Conservation (phyloP, 2,329 filamentous ascomycete species). For the Karstenula rhodostoma region DNA sequence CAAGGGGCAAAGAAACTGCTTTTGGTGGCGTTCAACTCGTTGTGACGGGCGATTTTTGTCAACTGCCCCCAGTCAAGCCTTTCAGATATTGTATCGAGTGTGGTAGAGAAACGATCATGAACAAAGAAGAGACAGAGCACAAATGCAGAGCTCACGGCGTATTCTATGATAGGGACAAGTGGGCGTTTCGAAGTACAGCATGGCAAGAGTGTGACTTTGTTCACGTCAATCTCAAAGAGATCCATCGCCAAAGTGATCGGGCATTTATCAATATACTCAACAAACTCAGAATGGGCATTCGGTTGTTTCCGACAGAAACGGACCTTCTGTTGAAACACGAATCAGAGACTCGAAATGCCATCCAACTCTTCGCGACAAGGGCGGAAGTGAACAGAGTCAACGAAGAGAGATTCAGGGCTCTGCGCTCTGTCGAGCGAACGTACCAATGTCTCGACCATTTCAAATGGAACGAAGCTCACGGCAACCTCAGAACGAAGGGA, state of each 20-base stretch:
- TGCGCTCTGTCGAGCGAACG: slow-evolving; percentile 30
- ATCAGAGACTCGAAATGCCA: slow-evolving; percentile 53
- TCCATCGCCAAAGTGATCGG: slow-evolving; percentile 66
- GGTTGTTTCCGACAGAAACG: slow-evolving; percentile 49
- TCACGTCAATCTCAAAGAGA: slow-evolving; percentile 61
- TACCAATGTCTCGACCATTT: slow-evolving; percentile 55
- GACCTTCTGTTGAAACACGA: slow-evolving; percentile 57
- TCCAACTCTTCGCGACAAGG: slow-evolving; percentile 56
- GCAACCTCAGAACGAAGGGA: slow-evolving; percentile 25
- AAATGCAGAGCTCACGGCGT: slow-evolving; percentile 39
- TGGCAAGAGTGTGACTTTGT: slow-evolving; percentile 65
- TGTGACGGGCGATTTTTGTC: slow-evolving; percentile 62
- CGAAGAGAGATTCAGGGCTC: slow-evolving; percentile 41
- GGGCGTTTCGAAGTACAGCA: slow-evolving; percentile 65
- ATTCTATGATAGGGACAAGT: slow-evolving; percentile 62
- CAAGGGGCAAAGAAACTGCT: slow-evolving; percentile 31
- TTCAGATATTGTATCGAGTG: slow-evolving; percentile 63
- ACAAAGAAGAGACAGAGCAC: slow-evolving; percentile 32
- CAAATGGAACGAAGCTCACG: slow-evolving; percentile 43
- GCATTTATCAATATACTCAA: slow-evolving; percentile 65
- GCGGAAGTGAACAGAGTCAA: slow-evolving; percentile 45
- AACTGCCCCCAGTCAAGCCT: slow-evolving; percentile 65
- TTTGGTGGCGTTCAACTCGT: slow-evolving; percentile 64
- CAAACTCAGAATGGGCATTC: slow-evolving; percentile 60
- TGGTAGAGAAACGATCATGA: slow-evolving; percentile 46